These are phyloP conservation scores for Wallacemonas rigidus DNA, from an alignment of 208 protist species.

Conservation along the genomic window DNA sequence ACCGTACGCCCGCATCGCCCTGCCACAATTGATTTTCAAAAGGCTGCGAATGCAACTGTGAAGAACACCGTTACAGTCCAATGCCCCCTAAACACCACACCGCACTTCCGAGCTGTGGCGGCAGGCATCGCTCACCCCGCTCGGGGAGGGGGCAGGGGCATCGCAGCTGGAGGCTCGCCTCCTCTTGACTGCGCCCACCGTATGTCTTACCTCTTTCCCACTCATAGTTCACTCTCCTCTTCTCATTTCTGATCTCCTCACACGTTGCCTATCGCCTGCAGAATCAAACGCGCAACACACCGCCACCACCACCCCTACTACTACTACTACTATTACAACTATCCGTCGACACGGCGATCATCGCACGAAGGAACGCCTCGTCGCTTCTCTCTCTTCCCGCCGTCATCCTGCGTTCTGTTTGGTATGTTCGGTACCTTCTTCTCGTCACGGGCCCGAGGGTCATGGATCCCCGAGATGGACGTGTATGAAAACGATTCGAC, in stretches of 20 bases:
- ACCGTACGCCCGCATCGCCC: no score
- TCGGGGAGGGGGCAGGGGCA: no score
- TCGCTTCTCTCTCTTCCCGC: constrained; percentile 18
- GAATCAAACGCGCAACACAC: neutral
- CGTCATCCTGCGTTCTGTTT: neutral
- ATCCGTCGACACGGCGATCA: no score
- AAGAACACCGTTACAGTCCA: no score
- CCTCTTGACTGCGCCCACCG: no score
- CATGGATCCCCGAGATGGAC: constrained; percentile 79
- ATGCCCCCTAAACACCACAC: no score
- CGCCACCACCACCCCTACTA: neutral
- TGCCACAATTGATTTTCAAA: no score
- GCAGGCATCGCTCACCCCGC: no score
- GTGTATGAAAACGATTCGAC: constrained; percentile 52
- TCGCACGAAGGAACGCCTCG: no score
- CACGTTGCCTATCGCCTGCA: neutral
- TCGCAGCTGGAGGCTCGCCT: neutral
- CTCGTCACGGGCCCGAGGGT: constrained; percentile 46
- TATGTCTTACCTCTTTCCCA: neutral
- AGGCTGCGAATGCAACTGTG: no score
- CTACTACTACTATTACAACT: no score
- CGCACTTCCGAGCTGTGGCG: no score
- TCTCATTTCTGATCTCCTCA: neutral
- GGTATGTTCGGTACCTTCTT: constrained; percentile 54
- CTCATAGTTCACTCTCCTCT: neutral